Conservation (phyloP, 805 yeast species). For the Barnettozyma sucrosica region DNA sequence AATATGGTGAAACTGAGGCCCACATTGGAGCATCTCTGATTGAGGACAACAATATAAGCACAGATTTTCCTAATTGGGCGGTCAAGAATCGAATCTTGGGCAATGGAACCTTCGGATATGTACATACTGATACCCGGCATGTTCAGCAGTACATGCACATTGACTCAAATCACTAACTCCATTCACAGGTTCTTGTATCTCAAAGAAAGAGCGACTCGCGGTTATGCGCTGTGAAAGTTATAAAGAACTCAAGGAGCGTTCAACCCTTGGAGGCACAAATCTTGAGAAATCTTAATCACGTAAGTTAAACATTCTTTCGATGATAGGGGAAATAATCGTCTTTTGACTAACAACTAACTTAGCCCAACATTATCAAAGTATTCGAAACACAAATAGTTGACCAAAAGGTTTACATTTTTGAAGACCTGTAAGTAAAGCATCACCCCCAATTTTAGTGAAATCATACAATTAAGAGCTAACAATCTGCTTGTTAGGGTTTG, state of each 20-base stretch:
- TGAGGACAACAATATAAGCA: conserved; percentile 19
- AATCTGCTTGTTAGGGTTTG: conserved; percentile 11
- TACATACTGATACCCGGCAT: conserved; percentile 16
- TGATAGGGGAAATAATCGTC: neutral
- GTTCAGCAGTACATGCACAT: too few species aligned
- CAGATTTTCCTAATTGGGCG: conserved; percentile 34
- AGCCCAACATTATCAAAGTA: conserved; percentile 46
- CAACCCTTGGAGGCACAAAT: conserved; percentile 40
- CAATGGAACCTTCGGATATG: conserved; percentile 55
- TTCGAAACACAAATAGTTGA: conserved; percentile 29
- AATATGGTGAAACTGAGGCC: conserved; percentile 13
- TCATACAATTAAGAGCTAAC: neutral
- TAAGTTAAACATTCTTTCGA: conserved; percentile 19
- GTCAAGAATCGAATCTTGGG: conserved; percentile 41
- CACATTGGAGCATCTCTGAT: conserved; percentile 14
- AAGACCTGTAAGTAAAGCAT: conserved; percentile 37
- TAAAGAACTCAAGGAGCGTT: conserved; percentile 24
- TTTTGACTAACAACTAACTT: conserved; percentile 4
- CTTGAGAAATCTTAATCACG: conserved; percentile 34
- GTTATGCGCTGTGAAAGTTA: conserved; percentile 46
- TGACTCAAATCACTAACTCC: neutral
- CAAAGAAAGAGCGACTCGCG: conserved; percentile 20
- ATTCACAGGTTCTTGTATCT: conserved; percentile 29
- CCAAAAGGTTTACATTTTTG: conserved; percentile 37
- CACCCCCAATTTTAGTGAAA: too few species aligned